Base-by-base conservation (phyloP, 805 yeast species). In the Ogataea saltuana region DNA sequence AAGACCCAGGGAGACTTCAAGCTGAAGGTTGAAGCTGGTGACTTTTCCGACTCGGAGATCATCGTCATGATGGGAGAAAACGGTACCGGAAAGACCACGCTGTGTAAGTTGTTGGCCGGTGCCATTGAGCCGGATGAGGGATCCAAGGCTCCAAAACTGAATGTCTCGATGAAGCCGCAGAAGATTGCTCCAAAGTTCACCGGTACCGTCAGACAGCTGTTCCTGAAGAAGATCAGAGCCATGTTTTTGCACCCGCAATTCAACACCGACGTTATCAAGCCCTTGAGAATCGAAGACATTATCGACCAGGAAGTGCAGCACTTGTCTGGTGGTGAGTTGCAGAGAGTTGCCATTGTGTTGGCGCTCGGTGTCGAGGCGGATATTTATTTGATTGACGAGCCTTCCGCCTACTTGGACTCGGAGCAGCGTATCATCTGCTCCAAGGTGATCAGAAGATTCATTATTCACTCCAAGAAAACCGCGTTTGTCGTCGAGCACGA, bases 401-500 rank as follows among this genome's bases (percentile, higher is more conserved):
- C 99, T 37, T 89, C 97, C 49, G 99, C 99, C 17, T 93, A 93
- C 71, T 80, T 93, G 68, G 99, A 93, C 73, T 91, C 98, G 47
- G 99, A 93, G 72, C 99, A 93, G 73, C 97, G 99, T 88, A 89
- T 93, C 63, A 86, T 93, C 56, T 93, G 99, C 77, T 87, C 99
- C 41, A 93, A 93, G 76, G 99, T 93, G 56, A 93, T 93, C 60
- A 86, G 97, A 80, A 85, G 97, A 70, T 93, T 89, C 64, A 87
- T 93, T 61, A 74, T 93, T 66, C 99, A 93, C 66, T 81, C 97
- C 57, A 90, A 91, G 76, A 93, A 91, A 78, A 91, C 98, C 34
- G 99, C 99, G n/a, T 93, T 93, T 68, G 76, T 93, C 59, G 99
- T 93, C 46, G 99, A 93, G 83, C 99, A 93, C 82, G 99, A 93